Percentiles rank a stretch among this genome's conserved stretches.
Evolutionary conservation across 2,329 filamentous ascomycete species (phyloP).

Genomic region (Trichoderma oligosporum): DNA sequence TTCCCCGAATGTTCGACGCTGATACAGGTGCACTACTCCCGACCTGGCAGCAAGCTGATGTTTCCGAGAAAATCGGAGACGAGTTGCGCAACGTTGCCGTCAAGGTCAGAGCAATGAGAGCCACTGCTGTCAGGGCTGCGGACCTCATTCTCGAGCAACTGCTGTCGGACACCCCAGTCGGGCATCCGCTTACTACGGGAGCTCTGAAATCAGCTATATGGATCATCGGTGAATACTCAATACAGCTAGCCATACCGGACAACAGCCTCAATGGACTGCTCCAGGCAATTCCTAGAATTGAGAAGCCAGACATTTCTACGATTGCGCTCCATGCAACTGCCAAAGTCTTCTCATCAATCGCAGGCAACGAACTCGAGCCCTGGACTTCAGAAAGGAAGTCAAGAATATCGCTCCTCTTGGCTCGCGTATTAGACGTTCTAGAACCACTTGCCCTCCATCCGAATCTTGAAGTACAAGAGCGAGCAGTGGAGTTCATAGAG

Average conservation of each 20-base stretch:
- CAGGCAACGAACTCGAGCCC: conserved; percentile 57
- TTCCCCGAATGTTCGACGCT: conserved; percentile 40
- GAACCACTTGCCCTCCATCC: conserved; percentile 79
- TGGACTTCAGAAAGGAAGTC: conserved; percentile 75
- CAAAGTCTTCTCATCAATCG: conserved; percentile 75
- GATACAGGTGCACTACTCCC: conserved; percentile 34
- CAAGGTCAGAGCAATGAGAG: conserved; percentile 78
- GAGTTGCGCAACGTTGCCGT: conserved; percentile 90
- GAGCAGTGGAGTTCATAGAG: conserved; percentile 88
- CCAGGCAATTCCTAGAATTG: conserved; percentile 56
- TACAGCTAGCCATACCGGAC: conserved; percentile 65
- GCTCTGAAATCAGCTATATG: conserved; percentile 75
- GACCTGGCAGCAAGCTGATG: conserved; percentile 35
- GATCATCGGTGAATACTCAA: conserved; percentile 84
- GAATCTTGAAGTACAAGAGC: conserved; percentile 88
- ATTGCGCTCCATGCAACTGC: conserved; percentile 78
- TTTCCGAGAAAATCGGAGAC: conserved; percentile 71
- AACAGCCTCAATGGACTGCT: conserved; percentile 71
- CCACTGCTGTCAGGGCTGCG: conserved; percentile 76
- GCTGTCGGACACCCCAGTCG: conserved; percentile 48
- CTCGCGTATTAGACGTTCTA: conserved; percentile 75
- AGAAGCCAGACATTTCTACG: conserved; percentile 65
- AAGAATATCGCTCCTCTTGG: conserved; percentile 71
- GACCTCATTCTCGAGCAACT: conserved; percentile 67
- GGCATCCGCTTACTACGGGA: conserved; percentile 57